Base-by-base conservation (phyloP, 169 alveolate genomes). In the Plasmodium fragile region DNA sequence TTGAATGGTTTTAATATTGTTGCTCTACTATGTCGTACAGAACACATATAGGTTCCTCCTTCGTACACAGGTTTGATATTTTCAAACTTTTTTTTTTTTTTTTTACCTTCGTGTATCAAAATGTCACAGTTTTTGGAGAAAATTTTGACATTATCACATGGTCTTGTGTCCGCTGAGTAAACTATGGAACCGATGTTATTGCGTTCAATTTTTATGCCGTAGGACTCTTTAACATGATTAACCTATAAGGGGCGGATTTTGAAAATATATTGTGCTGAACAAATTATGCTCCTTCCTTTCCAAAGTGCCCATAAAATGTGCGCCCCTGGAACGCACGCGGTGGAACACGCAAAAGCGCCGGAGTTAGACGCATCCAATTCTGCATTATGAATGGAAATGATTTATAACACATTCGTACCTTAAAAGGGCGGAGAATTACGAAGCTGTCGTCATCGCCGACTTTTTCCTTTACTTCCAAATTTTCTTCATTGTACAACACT, bases 81-180 rank as follows among this genome's bases (percentile, higher is more conserved):
- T 79, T 79, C 32, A 32, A 30, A 32, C 49, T 30, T 55, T 81
- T 45, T 81, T 53, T 81, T 81, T 69, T 83, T 39, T 82, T 53
- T 65, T 93, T 16, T 69, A 89, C 98, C 98, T 87, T 98, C 99
- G 89, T 98, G 99, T 36, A 98, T 97, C 92, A 98, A 97, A 16
- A 97, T 80, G 59, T 98, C 97, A 39, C 98, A 97, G 71, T 95
- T 92, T 92, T 87, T 95, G 22, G 99, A 96, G 81, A 95, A 96
- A 52, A 77, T 92, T 81, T 94, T 96, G 59, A 97, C 95, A 87
- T 95, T 96, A 70, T 92, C 94, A 93, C 98, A 97, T 0, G 99
- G 99, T 36, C 98, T 79, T 45, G 99, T 97, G 92, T 98, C 99
- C 36, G 99, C 99, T 52, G 99, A 97, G 84, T 96, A 98, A 5